These are phyloP conservation scores for Colletotrichum plurivorum DNA, from an alignment of 2,329 filamentous ascomycete genomes.

Conservation along the genomic window DNA sequence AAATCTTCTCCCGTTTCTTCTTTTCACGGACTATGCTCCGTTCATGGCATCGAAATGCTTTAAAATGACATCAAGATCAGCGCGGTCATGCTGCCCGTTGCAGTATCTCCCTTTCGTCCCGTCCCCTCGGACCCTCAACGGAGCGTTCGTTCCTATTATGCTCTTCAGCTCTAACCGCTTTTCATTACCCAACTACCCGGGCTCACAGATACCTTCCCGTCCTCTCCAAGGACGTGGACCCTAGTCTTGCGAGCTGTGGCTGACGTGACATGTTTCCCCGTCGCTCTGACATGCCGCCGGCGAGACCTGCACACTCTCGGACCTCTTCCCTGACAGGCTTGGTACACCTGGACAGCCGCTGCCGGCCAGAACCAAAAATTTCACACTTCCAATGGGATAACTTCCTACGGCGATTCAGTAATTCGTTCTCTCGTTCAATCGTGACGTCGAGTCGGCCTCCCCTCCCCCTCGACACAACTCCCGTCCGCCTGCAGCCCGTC, in stretches of 20 bases:
- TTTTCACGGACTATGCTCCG: constrained; percentile 17
- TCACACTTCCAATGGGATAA: constrained; percentile 15
- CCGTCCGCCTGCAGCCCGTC: background rate
- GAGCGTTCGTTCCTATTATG: background rate
- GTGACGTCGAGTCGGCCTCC: constrained; percentile 3
- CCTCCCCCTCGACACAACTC: constrained; percentile 8
- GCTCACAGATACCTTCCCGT: too few species aligned
- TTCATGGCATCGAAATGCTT: background rate
- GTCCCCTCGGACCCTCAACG: background rate
- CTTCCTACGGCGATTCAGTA: background rate
- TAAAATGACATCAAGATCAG: background rate
- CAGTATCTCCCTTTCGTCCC: constrained; percentile 22
- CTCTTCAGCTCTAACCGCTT: background rate
- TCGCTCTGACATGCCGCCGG: constrained; percentile 17
- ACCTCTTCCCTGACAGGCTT: constrained; percentile 34
- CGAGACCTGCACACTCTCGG: constrained; percentile 14
- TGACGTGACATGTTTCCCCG: constrained; percentile 17
- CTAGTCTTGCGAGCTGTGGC: constrained; percentile 5
- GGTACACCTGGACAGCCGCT: constrained; percentile 26
- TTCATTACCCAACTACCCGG: too few species aligned
- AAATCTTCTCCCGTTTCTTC: background rate
- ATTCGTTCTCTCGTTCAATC: constrained; percentile 1
- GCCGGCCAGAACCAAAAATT: constrained; percentile 9
- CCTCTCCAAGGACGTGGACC: too few species aligned
- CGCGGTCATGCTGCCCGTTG: background rate